Conservation (phyloP, 768 basidiomycete species). For the Erythrobasidium yunnanense region DNA sequence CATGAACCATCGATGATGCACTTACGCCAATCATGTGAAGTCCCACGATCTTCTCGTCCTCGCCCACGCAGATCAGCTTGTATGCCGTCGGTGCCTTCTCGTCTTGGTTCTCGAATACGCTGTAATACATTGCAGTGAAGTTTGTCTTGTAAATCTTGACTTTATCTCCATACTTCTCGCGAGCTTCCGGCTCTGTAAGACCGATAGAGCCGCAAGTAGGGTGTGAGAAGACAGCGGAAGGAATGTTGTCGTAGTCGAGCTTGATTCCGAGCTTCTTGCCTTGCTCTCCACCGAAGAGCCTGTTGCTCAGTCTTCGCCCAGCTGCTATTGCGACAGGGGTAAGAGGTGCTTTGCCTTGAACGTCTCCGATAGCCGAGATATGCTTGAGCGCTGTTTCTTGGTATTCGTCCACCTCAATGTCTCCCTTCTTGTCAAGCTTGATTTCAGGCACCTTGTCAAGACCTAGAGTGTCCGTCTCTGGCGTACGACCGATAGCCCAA, state of each 20-base stretch:
- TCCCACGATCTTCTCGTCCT: constrained; percentile 91
- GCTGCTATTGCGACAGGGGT: constrained; percentile 98
- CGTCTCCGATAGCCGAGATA: constrained; percentile 79
- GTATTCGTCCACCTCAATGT: constrained; percentile 79
- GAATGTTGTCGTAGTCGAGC: constrained; percentile 75
- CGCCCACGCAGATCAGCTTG: constrained; percentile 76
- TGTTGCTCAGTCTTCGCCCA: constrained; percentile 73
- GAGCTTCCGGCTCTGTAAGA: constrained; percentile 75
- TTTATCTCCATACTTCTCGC: constrained; percentile 70
- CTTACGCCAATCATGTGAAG: constrained; percentile 91
- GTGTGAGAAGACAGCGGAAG: constrained; percentile 94
- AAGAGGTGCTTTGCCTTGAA: constrained; percentile 77
- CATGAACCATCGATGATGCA: too few relatives aligned
- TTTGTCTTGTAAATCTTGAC: constrained; percentile 75
- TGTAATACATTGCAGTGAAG: constrained; percentile 36
- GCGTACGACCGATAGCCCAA: constrained; percentile 87
- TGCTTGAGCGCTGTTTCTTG: constrained; percentile 66
- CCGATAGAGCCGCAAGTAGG: constrained; percentile 93
- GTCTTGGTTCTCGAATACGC: constrained; percentile 60
- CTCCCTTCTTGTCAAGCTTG: constrained; percentile 63
- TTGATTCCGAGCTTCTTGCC: constrained; percentile 65
- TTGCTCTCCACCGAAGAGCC: constrained; percentile 75
- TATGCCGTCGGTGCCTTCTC: constrained; percentile 91
- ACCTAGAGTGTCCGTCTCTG: constrained; percentile 67
- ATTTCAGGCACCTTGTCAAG: constrained; percentile 62